Evolutionary conservation across 345 rosid species (phyloP), one percentile per base, ranked within the genome.

Genomic region (Gossypium turneri): DNA sequence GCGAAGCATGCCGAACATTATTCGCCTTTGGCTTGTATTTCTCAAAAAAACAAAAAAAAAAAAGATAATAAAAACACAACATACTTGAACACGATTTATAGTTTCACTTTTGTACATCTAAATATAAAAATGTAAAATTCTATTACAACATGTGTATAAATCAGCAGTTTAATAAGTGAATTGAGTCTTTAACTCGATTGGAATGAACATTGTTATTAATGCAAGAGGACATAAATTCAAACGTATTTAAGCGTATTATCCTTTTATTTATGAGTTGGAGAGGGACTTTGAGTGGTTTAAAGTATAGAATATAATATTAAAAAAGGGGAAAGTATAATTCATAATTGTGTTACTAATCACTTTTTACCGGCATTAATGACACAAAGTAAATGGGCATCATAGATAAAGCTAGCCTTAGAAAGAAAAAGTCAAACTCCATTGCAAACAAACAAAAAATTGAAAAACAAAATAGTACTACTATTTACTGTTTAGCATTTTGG

Each of bases 351-450:
- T 41, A 7, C 59, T 70, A 76, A 75, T 79, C 67, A 38, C 69
- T 82, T 57, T 82, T 57, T 58, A 71, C 57, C 55, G 43, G 19
- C 74, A 64, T 72, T 69, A 69, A 76, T 76, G 78, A 81, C 70
- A 48, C 63, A 79, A 76, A 73, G 83, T 48, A 67, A 62, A 64
- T 47, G 74, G 56, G 43, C 69, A 69, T 73, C 61, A 75, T 82
- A 51, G 51, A 1, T 34, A 47, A 8, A 44, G 62, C 75, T 78
- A 56, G 57, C 70, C 78, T 78, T 62, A 3, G 16, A 51, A 15
- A 12, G 13, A 80, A 13, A 51, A 80, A 80, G 85, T 82, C 82
- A 82, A 85, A 80, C 75, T 25, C 2, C 2, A 5, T 53, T n/a
- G 68, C 51, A 24, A 20, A 67, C 10, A 67, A 51, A 53, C n/a